Conservation (phyloP, 768 basidiomycete genomes). For the Glaciozyma martinii region DNA sequence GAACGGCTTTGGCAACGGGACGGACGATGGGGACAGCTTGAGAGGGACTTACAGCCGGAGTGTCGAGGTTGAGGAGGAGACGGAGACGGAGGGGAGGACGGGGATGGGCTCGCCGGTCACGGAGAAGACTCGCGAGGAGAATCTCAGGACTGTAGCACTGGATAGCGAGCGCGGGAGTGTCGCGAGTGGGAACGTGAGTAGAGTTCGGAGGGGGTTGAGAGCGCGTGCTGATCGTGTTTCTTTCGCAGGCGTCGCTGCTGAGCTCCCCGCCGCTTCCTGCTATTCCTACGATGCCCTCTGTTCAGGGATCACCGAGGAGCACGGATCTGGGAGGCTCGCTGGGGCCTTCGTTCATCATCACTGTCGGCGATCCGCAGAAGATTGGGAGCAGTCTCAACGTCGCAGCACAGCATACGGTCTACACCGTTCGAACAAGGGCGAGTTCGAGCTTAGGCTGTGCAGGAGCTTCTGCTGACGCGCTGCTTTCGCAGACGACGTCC, state of each 20-base stretch:
- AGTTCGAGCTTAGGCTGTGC: slow-evolving; percentile 30
- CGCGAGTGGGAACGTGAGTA: not conserved
- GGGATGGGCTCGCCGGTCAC: not conserved
- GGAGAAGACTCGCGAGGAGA: not conserved
- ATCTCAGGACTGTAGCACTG: not conserved
- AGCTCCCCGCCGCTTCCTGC: not conserved
- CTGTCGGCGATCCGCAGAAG: slow-evolving; percentile 93
- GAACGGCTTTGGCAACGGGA: slow-evolving; percentile 1
- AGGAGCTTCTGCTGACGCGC: slow-evolving; percentile 6
- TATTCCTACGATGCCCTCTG: not conserved
- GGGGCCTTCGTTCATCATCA: slow-evolving; percentile 55
- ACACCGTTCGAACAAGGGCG: slow-evolving; percentile 86
- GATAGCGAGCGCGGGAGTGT: not conserved
- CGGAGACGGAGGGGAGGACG: slow-evolving; percentile 7
- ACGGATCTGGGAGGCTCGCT: slow-evolving; percentile 23
- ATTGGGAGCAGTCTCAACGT: slow-evolving; percentile 91
- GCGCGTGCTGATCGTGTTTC: not conserved
- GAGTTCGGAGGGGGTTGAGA: not conserved
- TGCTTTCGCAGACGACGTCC: slow-evolving; percentile 21
- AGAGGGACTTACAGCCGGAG: slow-evolving; percentile 24
- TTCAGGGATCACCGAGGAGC: slow-evolving; percentile 18
- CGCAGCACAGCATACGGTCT: slow-evolving; percentile 65
- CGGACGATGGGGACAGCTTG: slow-evolving; percentile 25
- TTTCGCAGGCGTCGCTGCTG: not conserved
- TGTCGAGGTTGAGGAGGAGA: slow-evolving; percentile 13